Conservation (phyloP, 2,329 filamentous ascomycete species). For the Plenodomus biglobosus region DNA sequence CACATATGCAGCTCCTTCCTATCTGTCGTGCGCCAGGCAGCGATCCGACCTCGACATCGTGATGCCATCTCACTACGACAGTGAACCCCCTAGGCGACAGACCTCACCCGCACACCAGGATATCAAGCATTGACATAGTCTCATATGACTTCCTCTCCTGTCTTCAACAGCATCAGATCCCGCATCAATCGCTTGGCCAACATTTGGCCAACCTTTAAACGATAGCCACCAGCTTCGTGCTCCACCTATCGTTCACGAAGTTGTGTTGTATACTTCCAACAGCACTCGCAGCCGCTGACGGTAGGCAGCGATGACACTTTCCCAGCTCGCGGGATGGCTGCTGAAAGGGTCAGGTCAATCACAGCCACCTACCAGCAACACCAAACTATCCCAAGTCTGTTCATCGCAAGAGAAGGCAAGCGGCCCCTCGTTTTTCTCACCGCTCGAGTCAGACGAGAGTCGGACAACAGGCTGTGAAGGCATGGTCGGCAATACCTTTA, state of each 20-base stretch:
- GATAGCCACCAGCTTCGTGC: conserved; percentile 25
- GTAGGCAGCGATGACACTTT: conserved; percentile 34
- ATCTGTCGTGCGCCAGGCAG: conserved; percentile 1
- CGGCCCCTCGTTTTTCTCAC: conserved; percentile 12
- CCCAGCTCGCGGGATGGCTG: conserved; percentile 36
- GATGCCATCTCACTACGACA: conserved; percentile 12
- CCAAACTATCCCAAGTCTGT: conserved; percentile 13
- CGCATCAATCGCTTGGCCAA: conserved; percentile 39
- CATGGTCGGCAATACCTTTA: conserved; percentile 30
- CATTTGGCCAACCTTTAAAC: conserved; percentile 36
- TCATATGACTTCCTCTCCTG: conserved; percentile 43
- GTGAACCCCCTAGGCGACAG: conserved; percentile 19
- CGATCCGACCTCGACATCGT: conserved; percentile 3
- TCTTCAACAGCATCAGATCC: conserved; percentile 39
- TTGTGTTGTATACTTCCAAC: conserved; percentile 7
- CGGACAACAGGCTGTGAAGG: conserved; percentile 19
- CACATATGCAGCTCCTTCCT: conserved; percentile 9
- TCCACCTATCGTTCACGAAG: conserved; percentile 27
- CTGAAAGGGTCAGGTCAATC: conserved; percentile 40
- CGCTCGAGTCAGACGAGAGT: conserved; percentile 12
- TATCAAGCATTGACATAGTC: conserved; percentile 45
- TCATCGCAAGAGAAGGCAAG: conserved; percentile 21
- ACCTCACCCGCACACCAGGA: conserved; percentile 28
- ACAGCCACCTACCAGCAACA: conserved; percentile 27
- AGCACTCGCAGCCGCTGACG: conserved; percentile 17